Evolutionary conservation across 2,329 filamentous ascomycete species (phyloP).

Genomic region (Pleoardoris graminearum): DNA sequence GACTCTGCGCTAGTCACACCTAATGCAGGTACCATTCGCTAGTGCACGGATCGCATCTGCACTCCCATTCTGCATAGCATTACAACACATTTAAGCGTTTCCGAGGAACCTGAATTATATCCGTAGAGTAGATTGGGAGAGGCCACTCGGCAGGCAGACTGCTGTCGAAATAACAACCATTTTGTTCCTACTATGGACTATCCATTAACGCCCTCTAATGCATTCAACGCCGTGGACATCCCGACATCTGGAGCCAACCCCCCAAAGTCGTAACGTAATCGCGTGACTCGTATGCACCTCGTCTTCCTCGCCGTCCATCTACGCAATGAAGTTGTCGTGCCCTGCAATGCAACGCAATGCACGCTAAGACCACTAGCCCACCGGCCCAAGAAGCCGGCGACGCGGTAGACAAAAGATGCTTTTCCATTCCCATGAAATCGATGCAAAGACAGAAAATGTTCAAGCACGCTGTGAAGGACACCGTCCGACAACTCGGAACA

Average conservation of each 20-base stretch:
- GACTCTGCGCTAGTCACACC: not conserved
- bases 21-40: not conserved
- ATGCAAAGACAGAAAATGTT: not conserved
- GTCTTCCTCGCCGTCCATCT: not conserved
- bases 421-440: not conserved
- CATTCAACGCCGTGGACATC: not conserved
- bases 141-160: no score
- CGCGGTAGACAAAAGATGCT: not conserved
- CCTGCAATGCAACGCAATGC: conserved; percentile 3
- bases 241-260: not conserved
- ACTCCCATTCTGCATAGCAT: no score
- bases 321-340: not conserved
- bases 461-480: not conserved
- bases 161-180: not conserved
- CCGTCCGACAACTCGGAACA: not conserved
- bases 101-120: no score
- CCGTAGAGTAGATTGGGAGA: no score
- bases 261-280: no score
- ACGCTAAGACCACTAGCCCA: not conserved
- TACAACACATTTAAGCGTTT: no score
- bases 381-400: not conserved
- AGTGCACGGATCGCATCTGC: no score
- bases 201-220: conserved; percentile 1
- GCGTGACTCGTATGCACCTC: not conserved
- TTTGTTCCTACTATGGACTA: not conserved